Evolutionary conservation across 2,329 filamentous ascomycete genomes (phyloP).

Genomic region (Beauveria australis): DNA sequence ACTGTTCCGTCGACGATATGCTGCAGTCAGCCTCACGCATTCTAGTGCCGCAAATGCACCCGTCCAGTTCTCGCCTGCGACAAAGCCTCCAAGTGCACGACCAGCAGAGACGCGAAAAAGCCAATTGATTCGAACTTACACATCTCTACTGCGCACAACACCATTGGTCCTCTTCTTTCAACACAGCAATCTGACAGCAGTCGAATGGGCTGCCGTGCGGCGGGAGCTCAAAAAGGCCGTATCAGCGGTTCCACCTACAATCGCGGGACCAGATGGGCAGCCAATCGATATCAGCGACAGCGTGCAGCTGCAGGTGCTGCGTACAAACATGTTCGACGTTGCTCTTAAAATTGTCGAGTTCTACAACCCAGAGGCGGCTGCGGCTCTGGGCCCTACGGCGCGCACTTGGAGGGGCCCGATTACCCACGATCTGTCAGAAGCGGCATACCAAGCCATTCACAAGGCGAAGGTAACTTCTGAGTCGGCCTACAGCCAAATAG

Average conservation of each 20-base stretch:
- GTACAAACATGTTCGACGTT: conserved; percentile 81
- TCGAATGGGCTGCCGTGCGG: conserved; percentile 46
- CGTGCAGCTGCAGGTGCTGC: conserved; percentile 73
- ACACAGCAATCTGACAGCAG: conserved; percentile 60
- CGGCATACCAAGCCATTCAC: conserved; percentile 43
- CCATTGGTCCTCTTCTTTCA: conserved; percentile 80
- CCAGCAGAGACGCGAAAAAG: conserved; percentile 82
- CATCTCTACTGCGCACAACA: conserved; percentile 76
- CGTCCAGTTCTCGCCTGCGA: conserved; percentile 49
- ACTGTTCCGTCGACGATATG: neutral
- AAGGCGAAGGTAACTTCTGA: conserved; percentile 25
- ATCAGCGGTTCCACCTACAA: conserved; percentile 29
- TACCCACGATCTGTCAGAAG: conserved; percentile 44
- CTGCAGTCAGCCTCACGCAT: conserved; percentile 12
- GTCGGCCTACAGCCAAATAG: conserved; percentile 50
- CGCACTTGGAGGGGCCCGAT: conserved; percentile 26
- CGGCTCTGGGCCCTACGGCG: conserved; percentile 22
- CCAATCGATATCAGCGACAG: conserved; percentile 44
- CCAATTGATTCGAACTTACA: conserved; percentile 78
- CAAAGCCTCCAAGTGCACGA: conserved; percentile 82
- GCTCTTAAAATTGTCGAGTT: conserved; percentile 83
- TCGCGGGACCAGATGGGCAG: conserved; percentile 18
- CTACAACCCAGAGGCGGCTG: conserved; percentile 47
- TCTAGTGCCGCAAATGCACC: conserved; percentile 26
- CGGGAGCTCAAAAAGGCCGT: conserved; percentile 37